Evolutionary conservation across 306 rosid species (phyloP), one percentile per base, ranked within the genome.

Genomic region (Cucumis cinereus): DNA sequence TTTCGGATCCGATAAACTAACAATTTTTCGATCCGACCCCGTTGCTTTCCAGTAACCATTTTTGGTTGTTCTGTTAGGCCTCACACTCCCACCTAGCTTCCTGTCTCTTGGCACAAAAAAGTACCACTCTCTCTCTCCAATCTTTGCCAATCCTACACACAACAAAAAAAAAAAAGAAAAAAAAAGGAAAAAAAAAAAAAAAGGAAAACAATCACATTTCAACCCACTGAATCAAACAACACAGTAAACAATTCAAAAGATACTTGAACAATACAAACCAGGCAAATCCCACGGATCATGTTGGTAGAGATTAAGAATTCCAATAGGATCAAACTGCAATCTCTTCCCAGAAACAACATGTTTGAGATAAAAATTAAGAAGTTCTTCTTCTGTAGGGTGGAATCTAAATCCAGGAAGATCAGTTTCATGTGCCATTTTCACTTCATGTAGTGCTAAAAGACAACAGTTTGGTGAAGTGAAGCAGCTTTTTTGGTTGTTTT

Each of bases 31-130:
- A 82, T 94, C 99, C 0, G 98, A 94, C 38, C 99, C 99, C 0
- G 99, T 94, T 41, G 99, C 99, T 78, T 92, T 94, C 99, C 98
- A 94, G 52, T 88, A 94, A 70, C 99, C 99, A 17, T 79, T 94
- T 64, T 88, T 87, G 6, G 98, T 94, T 19, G 99, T 94, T 60
- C 99, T 81, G 87, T 92, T 94, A 1, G 99, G 99, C 86, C 98
- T 84, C 75, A 96, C 99, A 1, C 90, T 95, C 58, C 88, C 89
- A 0, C 97, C 96, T 47, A 90, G 97, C 70, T 89, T 94, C 68
- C 88, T 87, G 78, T 94, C 97, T 78, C 99, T 89, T n/a, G 98
- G 99, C 86, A 94, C 99, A 17, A 92, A 94, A 76, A 94, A 94
- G 77, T 94, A 94, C 99, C 99, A 94, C 64, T 94, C 99, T 69